These are phyloP conservation scores for Magnaporthiopsis incrustans DNA, from an alignment of 2,329 filamentous ascomycete species.

Conservation along the genomic window DNA sequence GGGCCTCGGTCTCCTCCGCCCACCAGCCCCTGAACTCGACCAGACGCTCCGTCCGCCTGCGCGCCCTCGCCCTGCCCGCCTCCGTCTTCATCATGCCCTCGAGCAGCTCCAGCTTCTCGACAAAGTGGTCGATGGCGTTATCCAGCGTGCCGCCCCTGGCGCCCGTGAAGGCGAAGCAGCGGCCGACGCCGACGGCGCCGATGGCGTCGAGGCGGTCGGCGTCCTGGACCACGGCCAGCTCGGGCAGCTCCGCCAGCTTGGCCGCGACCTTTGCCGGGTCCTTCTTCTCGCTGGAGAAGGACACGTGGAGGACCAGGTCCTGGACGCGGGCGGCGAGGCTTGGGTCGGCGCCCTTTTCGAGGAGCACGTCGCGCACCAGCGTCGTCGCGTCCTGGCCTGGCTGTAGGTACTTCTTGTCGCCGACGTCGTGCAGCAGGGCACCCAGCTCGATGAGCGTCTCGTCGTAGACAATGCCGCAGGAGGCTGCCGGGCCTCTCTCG, in stretches of 20 bases:
- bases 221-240: constrained; percentile 82
- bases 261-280: constrained; percentile 51
- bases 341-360: constrained; percentile 42
- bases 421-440: constrained; percentile 79
- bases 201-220: constrained; percentile 89
- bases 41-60: constrained; percentile 44
- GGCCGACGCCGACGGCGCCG: constrained; percentile 74
- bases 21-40: constrained; percentile 49
- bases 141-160: constrained; percentile 51
- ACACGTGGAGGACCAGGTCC: constrained; percentile 65
- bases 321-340: constrained; percentile 60
- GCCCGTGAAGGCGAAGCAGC: constrained; percentile 70
- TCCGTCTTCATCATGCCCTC: constrained; percentile 58
- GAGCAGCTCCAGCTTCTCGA: constrained; percentile 63
- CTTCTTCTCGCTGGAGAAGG: constrained; percentile 65
- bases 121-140: constrained; percentile 65
- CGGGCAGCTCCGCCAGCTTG: constrained; percentile 59
- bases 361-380: constrained; percentile 46
- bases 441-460: constrained; percentile 54
- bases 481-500: constrained; percentile 26
- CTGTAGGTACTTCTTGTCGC: constrained; percentile 71
- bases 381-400: constrained; percentile 48
- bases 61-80: constrained; percentile 44
- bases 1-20: constrained; percentile 44
- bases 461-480: constrained; percentile 28